Evolutionary conservation across 2,329 filamentous ascomycete species (phyloP), one percentile per base, ranked within the genome.

Genomic region (Elsinoe batatas): DNA sequence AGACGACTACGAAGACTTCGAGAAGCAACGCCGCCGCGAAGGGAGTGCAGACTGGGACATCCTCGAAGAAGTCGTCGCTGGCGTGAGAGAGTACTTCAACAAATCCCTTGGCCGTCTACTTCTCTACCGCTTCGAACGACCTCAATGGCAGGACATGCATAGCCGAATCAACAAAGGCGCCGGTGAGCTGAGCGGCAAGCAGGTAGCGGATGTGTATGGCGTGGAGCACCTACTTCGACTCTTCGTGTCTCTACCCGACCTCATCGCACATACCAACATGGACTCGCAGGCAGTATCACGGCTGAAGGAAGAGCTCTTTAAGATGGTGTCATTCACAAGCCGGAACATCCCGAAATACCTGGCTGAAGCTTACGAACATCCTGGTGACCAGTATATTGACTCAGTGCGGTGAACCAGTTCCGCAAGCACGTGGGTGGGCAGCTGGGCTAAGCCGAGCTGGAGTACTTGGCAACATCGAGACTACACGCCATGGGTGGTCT

Each of bases 181-280:
- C 11, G 80, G 82, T 17, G 80, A 84, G 35, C 78, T 84, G 33
- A 77, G 85, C 57, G 84, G 83, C 60, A 91, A 90, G 70, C 78
- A 77, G 1, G 79, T 88, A 5, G 80, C 81, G 58, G 90, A 95
- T 63, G 84, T 91, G 11, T 98, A 97, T 64, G 93, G 93, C 44
- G 89, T 87, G 17, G 93, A 98, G 71, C 93, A 98, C 69, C 75
- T 98, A 40, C 82, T 88, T 61, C 85, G 93, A 58, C 79, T 98
- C 17, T 83, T 98, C 38, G 89, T 61, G 1, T 86, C 87, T 1
- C 83, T 97, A 63, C 91, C 93, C 0, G 93, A 98, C 67, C 82
- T 97, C 38, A 84, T 97, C 59, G 91, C 91, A 3, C 93, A 98
- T 69, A 98, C 93, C 53, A 97, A 97, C 72, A 95, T 98, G 90